These are phyloP conservation scores for Chytriomyces confervae DNA, from an alignment of 192 early-diverging fungal genomes.

Conservation along the genomic window DNA sequence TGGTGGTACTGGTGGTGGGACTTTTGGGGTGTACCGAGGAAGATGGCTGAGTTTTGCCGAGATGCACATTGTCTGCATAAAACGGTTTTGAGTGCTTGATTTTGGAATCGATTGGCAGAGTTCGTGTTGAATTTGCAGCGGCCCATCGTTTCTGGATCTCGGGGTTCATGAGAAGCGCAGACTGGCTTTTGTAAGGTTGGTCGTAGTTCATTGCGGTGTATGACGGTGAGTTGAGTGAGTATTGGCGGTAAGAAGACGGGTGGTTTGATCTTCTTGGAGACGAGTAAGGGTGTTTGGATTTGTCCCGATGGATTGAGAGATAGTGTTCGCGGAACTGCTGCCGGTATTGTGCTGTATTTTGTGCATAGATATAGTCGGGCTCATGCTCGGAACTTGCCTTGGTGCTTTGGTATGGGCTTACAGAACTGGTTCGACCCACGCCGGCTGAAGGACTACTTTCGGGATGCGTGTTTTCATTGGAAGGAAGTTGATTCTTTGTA, in stretches of 20 bases:
- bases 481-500: no score
- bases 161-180: background rate
- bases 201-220: background rate
- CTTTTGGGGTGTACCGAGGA: background rate
- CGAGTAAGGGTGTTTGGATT: no score
- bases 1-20: background rate
- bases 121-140: background rate
- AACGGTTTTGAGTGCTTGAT: background rate
- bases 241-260: background rate
- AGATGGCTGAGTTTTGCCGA: background rate
- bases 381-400: no score
- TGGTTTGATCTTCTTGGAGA: background rate
- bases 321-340: no score
- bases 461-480: no score
- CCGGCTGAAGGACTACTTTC: no score
- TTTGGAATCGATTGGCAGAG: background rate
- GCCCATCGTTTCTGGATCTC: conserved; percentile 22
- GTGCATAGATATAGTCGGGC: no score
- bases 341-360: no score
- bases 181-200: conserved; percentile 13
- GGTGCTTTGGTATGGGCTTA: no score
- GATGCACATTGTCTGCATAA: background rate
- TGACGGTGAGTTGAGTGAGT: background rate
- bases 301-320: no score
- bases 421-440: no score